These are phyloP conservation scores for Holtermannia corniformis DNA, from an alignment of 768 basidiomycete species.

Conservation along the genomic window DNA sequence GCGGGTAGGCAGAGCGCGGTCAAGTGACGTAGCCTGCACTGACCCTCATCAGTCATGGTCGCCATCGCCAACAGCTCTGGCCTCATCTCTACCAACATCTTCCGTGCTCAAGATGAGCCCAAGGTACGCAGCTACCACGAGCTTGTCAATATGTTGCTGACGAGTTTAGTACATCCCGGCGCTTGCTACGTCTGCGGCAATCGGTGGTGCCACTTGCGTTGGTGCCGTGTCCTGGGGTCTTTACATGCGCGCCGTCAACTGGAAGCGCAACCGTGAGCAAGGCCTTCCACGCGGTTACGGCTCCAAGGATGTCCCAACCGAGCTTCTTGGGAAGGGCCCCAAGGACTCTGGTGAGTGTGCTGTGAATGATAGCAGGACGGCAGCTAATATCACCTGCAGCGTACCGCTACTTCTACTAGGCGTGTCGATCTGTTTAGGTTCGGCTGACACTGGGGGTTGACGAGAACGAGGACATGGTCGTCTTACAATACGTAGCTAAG, in stretches of 20 bases:
- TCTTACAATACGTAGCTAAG: too few relatives aligned
- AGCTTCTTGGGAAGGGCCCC: constrained; percentile 45
- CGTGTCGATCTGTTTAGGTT: too few relatives aligned
- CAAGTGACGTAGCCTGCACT: constrained; percentile 46
- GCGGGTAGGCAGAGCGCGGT: constrained; percentile 49
- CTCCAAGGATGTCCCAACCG: constrained; percentile 47
- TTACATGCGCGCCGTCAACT: constrained; percentile 50
- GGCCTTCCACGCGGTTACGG: constrained; percentile 5
- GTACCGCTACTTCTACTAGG: too few relatives aligned
- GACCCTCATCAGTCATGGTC: constrained; percentile 43
- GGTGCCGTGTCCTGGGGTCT: constrained; percentile 46
- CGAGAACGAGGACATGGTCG: too few relatives aligned
- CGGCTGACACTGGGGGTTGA: too few relatives aligned
- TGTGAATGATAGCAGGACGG: too few relatives aligned
- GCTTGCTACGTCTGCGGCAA: constrained; percentile 47
- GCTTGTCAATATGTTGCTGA: too few relatives aligned
- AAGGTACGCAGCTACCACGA: too few relatives aligned
- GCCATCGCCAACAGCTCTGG: constrained; percentile 46
- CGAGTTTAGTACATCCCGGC: constrained; percentile 50
- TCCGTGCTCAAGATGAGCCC: constrained; percentile 49
- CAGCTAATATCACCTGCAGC: too few relatives aligned
- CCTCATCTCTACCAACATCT: constrained; percentile 50
- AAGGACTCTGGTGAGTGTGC: constrained; percentile 33
- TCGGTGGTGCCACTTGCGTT: constrained; percentile 47
- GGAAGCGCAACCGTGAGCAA: constrained; percentile 44